phyloP scores from a whole-genome alignment of 2,329 filamentous ascomycete species.

The Moelleriella libera region DNA sequence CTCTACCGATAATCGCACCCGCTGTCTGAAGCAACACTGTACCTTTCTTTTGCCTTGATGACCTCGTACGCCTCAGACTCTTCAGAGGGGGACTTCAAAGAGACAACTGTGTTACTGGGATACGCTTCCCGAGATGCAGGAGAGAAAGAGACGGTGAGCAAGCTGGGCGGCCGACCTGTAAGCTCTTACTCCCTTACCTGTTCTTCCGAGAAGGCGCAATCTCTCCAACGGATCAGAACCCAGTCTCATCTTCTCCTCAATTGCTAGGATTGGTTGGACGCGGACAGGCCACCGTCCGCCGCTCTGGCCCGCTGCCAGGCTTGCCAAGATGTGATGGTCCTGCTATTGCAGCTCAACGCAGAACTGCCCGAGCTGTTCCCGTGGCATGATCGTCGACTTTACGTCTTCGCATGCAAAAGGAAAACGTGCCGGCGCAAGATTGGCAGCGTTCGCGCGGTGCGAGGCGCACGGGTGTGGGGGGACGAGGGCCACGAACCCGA shows the following conservation, averaged over 20 bases:
- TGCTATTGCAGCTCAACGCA: conserved; percentile 82
- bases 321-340: conserved; percentile 70
- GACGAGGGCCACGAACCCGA: conserved; percentile 19
- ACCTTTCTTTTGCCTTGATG: conserved; percentile 29
- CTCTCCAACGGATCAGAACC: background rate
- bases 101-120: conserved; percentile 80
- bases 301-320: conserved; percentile 72
- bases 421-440: conserved; percentile 69
- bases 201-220: background rate
- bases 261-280: conserved; percentile 67
- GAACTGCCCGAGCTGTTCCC: conserved; percentile 80
- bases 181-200: conserved; percentile 12
- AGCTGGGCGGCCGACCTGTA: conserved; percentile 79
- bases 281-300: conserved; percentile 56
- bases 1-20: background rate
- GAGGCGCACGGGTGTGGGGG: conserved; percentile 47
- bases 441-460: conserved; percentile 64
- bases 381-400: conserved; percentile 74
- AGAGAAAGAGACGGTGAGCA: conserved; percentile 68
- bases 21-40: background rate
- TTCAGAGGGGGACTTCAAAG: conserved; percentile 54
- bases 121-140: conserved; percentile 68
- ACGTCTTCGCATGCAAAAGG: conserved; percentile 69
- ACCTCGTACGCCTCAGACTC: conserved; percentile 79
- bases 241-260: background rate